Evolutionary conservation across 805 yeast species (phyloP).

Genomic region (Teunomyces aglyptinius): DNA sequence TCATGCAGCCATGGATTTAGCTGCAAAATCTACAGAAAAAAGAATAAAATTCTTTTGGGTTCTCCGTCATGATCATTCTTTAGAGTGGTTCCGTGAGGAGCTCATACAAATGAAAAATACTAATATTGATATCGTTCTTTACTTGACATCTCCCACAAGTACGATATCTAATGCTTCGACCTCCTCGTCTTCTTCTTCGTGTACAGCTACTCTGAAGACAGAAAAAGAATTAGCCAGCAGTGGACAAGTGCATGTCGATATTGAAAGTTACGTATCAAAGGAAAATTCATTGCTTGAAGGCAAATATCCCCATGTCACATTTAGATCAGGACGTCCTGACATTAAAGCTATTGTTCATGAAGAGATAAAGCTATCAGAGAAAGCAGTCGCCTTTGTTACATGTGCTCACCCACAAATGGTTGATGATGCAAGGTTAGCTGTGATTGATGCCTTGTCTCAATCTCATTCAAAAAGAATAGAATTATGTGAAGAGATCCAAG

Average conservation of each 20-base stretch:
- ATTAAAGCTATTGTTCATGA: constrained; percentile 35
- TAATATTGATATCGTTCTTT: constrained; percentile 27
- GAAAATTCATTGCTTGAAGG: constrained; percentile 23
- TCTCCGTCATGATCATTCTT: constrained; percentile 50
- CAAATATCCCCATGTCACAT: constrained; percentile 21
- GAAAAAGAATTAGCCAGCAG: constrained; percentile 24
- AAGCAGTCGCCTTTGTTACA: constrained; percentile 49
- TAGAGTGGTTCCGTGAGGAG: constrained; percentile 50
- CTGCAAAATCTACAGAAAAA: constrained; percentile 13
- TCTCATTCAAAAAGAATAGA: constrained; percentile 6
- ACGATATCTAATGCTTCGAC: constrained; percentile 24
- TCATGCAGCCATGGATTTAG: constrained; percentile 33
- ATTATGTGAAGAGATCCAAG: constrained; percentile 5
- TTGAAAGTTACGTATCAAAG: constrained; percentile 45
- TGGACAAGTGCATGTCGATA: constrained; percentile 34
- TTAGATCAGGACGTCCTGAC: constrained; percentile 41
- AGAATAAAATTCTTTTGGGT: constrained; percentile 52
- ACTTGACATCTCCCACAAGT: constrained; percentile 40
- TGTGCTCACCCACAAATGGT: constrained; percentile 64
- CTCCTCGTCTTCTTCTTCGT: neutral
- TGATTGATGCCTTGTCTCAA: constrained; percentile 21
- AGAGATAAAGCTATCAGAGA: constrained; percentile 33
- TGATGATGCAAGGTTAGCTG: constrained; percentile 38
- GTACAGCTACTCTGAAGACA: neutral
- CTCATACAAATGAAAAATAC: constrained; percentile 21